Percentiles rank a stretch among this genome's conserved stretches.
Evolutionary conservation across 1,284 basidiomycete species (phyloP).

Genomic region (Irpex sp.): DNA sequence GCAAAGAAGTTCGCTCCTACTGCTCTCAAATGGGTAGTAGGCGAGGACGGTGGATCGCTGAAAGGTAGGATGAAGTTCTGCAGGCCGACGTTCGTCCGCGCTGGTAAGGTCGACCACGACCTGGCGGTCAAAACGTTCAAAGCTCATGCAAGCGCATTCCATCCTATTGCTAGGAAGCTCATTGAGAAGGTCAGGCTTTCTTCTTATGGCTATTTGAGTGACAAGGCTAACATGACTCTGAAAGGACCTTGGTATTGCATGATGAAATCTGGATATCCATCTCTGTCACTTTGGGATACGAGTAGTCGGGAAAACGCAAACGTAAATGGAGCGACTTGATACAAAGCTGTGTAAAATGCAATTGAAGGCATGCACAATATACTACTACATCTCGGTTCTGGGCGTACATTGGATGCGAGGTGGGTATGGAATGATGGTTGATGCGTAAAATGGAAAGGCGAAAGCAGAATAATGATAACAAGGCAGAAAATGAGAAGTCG

Average conservation of each 20-base stretch:
- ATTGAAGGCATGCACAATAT: neutral
- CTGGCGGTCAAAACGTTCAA: conserved; percentile 60
- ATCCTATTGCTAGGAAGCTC: conserved; percentile 50
- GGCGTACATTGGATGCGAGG: neutral
- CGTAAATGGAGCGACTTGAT: neutral
- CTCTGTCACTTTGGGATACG: neutral
- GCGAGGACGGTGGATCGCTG: conserved; percentile 50
- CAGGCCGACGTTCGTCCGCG: conserved; percentile 54
- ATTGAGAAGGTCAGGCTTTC: conserved; percentile 61
- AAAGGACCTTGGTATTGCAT: neutral
- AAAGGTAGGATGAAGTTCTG: conserved; percentile 84
- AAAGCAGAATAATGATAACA: neutral
- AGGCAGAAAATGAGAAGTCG: neutral
- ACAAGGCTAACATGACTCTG: neutral
- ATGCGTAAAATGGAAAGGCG: neutral
- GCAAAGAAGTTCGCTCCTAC: conserved; percentile 43
- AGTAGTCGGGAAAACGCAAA: no score
- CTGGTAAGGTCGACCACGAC: conserved; percentile 50
- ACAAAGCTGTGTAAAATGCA: neutral
- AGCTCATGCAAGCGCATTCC: conserved; percentile 54
- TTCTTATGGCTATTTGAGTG: neutral
- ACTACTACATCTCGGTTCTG: neutral
- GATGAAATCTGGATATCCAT: neutral
- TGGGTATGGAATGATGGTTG: neutral
- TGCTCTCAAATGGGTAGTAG: conserved; percentile 62